Evolutionary conservation across 768 basidiomycete genomes (phyloP).

Genomic region (Candolleomyces eurysporus): DNA sequence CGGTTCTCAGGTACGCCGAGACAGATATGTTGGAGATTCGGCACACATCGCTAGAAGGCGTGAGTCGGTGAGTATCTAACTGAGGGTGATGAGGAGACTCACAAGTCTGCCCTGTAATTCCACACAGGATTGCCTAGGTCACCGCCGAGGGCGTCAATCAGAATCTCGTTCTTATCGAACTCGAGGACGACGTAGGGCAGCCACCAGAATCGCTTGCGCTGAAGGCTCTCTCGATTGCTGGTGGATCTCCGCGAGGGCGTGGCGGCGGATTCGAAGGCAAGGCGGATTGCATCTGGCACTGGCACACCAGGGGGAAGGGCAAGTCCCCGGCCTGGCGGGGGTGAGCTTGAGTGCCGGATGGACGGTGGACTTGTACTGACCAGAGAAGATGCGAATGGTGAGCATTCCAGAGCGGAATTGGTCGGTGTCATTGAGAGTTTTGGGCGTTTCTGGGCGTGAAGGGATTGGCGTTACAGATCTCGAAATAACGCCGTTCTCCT

Average conservation of each 20-base stretch:
- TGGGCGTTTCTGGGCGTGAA: conserved; percentile 79
- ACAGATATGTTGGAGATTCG: conserved; percentile 90
- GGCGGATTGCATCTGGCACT: conserved; percentile 83
- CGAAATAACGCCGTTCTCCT: conserved; percentile 68
- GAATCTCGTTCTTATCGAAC: conserved; percentile 96
- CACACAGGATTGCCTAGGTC: conserved; percentile 87
- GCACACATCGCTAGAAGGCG: conserved; percentile 77
- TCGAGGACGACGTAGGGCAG: conserved; percentile 97
- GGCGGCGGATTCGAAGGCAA: conserved; percentile 63
- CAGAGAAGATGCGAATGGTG: conserved; percentile 94
- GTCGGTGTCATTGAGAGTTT: conserved; percentile 49
- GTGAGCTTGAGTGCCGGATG: not conserved
- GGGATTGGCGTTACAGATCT: conserved; percentile 81
- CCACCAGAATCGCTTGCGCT: conserved; percentile 94
- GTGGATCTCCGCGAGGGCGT: conserved; percentile 51
- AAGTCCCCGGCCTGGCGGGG: conserved; percentile 69
- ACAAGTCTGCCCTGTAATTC: conserved; percentile 98
- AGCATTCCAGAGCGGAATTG: conserved; percentile 88
- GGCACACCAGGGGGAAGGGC: conserved; percentile 73
- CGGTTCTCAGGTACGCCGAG: conserved; percentile 87
- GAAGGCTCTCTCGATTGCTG: conserved; percentile 86
- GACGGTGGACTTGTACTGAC: conserved; percentile 40
- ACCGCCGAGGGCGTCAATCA: conserved; percentile 96
- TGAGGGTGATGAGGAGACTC: conserved; percentile 28
- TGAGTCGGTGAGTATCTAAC: conserved; percentile 4